Evolutionary conservation across 257 asterid genomes (phyloP), one percentile per base, ranked within the genome.

Genomic region (Leonotis leonurus): DNA sequence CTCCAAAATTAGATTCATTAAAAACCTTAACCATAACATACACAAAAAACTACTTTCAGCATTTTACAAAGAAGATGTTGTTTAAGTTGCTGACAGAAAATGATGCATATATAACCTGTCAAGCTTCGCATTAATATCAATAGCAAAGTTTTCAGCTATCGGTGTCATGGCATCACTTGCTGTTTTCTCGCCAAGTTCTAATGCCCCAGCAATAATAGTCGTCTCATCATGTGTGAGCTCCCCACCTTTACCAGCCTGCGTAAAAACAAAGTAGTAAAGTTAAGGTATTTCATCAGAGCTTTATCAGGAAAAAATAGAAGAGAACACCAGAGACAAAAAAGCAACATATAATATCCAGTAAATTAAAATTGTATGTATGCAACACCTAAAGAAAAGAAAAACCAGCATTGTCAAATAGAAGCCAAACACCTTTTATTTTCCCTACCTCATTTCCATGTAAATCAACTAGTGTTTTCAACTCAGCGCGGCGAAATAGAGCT

Each of bases 181-280:
- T 67, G 95, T 89, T 81, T 93, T 93, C 66, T 83, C 95, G 35
- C 80, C 75, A 36, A 93, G 92, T 72, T 87, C 97, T 40, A 93
- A 88, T 40, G 99, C 97, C 69, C 99, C 99, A 40, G 96, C 94
- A 65, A 93, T 93, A 27, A 93, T 93, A 12, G 97, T 93, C 13
- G 99, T 93, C 80, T 93, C 99, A 61, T 93, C 99, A 67, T 85
- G 99, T 12, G 97, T 93, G 69, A 93, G 96, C 64, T 93, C 99
- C 69, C 99, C 99, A 18, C 99, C 99, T 83, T 84, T 93, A 68
- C 99, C 99, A 45, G 99, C 99, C 99, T 93, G 79, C 73, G 73
- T 51, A 60, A 55, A 56, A 62, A 29, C 52, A 73, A 65, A n/a
- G 35, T 16, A 43, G 26, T 1, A 52, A 45, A 56, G 37, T 26